Evolutionary conservation across 257 asterid genomes (phyloP), one percentile per base, ranked within the genome.

Genomic region (Haberlea rhodopensis): DNA sequence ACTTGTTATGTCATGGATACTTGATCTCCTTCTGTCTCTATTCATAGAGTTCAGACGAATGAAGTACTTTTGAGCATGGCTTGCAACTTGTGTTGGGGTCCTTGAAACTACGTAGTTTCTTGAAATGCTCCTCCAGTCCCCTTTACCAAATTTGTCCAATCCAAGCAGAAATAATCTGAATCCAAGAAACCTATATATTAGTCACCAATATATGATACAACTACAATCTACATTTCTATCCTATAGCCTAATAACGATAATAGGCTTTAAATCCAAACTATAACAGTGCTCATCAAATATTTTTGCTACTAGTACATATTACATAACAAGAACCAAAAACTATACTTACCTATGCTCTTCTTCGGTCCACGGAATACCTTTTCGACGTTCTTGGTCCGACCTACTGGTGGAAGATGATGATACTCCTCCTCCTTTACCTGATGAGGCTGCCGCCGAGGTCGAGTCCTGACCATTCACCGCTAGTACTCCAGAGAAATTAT

Each of bases 41-140:
- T 87, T 91, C 69, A 89, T 87, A 23, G 98, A 87, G 75, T 89
- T 91, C 65, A 91, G 68, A 8, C 98, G 95, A 62, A 91, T 91
- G 84, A 89, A 89, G 75, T 89, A 91, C 70, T 91, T 91, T 40
- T 91, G 98, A 16, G 98, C 98, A 55, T 91, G 98, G 72, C 98
- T 89, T 19, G 98, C 98, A 16, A 91, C 98, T 65, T 91, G 98
- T 18, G 98, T 91, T 0, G 98, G 98, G 0, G 96, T 89, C 53
- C 96, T 84, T 10, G 98, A 89, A 43, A 87, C 80, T 32, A 91
- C 96, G 18, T 80, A 89, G 80, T 89, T 91, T 69, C 98, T 80
- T 15, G 98, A 89, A 64, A 91, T 91, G 86, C 98, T 91, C 71
- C 98, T 89, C 98, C 96, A 91, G 72, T 89, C 96, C 28, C 96